phyloP scores from a whole-genome alignment of 345 rosid species.

The Erysimum cheiranthoides region DNA sequence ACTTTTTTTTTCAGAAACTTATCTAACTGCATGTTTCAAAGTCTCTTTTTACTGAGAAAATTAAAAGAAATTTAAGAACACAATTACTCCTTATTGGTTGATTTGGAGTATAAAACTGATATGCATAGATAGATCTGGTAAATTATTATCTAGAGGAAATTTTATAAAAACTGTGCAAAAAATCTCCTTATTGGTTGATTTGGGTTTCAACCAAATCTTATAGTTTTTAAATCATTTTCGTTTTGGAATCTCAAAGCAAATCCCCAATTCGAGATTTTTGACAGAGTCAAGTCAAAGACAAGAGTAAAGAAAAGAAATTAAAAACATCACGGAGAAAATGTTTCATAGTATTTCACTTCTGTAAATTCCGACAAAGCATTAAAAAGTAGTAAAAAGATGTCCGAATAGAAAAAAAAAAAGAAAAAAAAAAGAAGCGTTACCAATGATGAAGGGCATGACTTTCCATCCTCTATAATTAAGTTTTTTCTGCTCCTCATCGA shows the following conservation, averaged over 20 bases:
- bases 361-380: conserved; percentile 4
- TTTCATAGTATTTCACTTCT: background rate
- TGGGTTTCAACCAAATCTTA: conserved; percentile 9
- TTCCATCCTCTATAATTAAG: conserved; percentile 73
- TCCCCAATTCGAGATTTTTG: conserved; percentile 7
- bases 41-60: background rate
- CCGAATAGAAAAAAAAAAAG: background rate
- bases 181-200: background rate
- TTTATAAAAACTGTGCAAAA: background rate
- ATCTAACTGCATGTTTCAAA: conserved; percentile 1
- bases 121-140: background rate
- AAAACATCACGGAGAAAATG: conserved; percentile 30
- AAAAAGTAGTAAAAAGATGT: background rate
- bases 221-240: background rate
- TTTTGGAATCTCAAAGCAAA: conserved; percentile 18
- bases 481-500: conserved; percentile 42
- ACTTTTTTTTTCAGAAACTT: background rate
- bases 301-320: background rate
- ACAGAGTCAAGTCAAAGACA: conserved; percentile 23
- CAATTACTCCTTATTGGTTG: no score
- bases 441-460: conserved; percentile 78
- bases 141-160: background rate
- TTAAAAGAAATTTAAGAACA: background rate
- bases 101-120: no score
- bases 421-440: conserved; percentile 39